Evolutionary conservation across 768 basidiomycete genomes (phyloP).

Genomic region (Trametes meyenii): DNA sequence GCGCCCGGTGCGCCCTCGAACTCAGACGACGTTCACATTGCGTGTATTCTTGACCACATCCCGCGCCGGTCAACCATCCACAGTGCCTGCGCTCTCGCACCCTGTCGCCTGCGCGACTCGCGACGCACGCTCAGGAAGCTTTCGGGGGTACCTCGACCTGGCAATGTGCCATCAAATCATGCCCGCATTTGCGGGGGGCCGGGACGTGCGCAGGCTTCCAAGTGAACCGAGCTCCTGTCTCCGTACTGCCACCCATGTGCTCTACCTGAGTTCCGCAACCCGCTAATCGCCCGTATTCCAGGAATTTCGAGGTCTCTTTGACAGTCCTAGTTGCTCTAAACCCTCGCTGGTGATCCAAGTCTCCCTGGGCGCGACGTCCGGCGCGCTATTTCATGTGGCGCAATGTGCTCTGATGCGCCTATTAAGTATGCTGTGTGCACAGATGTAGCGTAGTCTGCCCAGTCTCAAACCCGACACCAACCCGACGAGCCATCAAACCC

Average conservation of each 20-base stretch:
- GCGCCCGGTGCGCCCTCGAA: not conserved
- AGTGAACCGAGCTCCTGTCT: constrained; percentile 12
- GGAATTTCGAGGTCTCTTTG: not conserved
- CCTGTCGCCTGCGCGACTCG: not conserved
- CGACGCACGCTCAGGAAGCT: not conserved
- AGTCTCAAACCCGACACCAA: not conserved
- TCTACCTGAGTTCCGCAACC: constrained; percentile 2
- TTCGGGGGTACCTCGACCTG: not conserved
- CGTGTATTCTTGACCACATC: too few relatives aligned
- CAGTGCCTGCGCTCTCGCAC: not conserved
- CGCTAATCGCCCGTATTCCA: not conserved
- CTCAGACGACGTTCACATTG: not conserved
- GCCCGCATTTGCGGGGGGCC: not conserved
- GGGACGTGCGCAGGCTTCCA: not conserved
- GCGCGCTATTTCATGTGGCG: not conserved
- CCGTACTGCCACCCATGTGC: constrained; percentile 19
- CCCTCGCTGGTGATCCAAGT: not conserved
- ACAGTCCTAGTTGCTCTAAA: not conserved
- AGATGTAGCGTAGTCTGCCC: not conserved
- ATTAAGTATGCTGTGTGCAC: not conserved
- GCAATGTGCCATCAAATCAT: not conserved
- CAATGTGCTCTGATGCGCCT: constrained; percentile 4
- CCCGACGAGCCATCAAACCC: constrained; percentile 2
- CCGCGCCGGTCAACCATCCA: not conserved
- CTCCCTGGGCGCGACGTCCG: not conserved